Percentiles rank a stretch among this genome's conserved stretches.
Conservation (phyloP, 2,329 filamentous ascomycete species). For the Nemania bipapillata region DNA sequence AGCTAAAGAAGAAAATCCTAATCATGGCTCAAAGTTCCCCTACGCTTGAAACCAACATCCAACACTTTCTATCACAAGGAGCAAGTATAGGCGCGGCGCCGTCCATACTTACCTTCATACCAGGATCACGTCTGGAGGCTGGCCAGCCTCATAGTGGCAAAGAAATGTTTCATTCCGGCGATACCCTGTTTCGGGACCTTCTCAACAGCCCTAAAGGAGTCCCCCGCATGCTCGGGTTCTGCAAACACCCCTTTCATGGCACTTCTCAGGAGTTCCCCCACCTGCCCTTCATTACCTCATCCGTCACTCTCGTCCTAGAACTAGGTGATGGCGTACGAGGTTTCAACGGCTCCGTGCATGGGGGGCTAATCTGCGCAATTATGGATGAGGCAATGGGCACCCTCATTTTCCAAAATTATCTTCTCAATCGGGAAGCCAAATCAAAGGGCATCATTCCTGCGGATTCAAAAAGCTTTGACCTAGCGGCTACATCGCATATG, state of each 20-base stretch:
- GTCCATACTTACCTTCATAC: neutral
- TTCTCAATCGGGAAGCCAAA: constrained; percentile 28
- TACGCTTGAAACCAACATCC: neutral
- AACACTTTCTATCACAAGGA: neutral
- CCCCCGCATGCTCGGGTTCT: constrained; percentile 44
- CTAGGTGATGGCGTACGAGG: constrained; percentile 43
- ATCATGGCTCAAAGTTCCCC: neutral
- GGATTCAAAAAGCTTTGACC: constrained; percentile 17
- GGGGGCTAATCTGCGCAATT: constrained; percentile 42
- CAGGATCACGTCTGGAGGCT: neutral
- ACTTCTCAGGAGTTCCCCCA: neutral
- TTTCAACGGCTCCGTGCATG: constrained; percentile 46
- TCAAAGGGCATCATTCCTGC: constrained; percentile 26
- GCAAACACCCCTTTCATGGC: constrained; percentile 33
- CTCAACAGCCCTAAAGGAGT: constrained; percentile 27
- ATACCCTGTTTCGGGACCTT: constrained; percentile 30
- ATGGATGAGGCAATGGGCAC: constrained; percentile 50
- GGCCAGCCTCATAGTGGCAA: neutral
- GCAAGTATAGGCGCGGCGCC: neutral
- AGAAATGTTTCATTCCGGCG: constrained; percentile 39
- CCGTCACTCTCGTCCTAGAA: constrained; percentile 42
- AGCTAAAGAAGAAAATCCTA: too few relatives aligned
- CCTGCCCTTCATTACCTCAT: constrained; percentile 34
- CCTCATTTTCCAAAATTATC: constrained; percentile 42
- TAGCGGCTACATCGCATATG: constrained; percentile 38